Conservation (phyloP, 805 yeast species). For the Alloascoidea africana region DNA sequence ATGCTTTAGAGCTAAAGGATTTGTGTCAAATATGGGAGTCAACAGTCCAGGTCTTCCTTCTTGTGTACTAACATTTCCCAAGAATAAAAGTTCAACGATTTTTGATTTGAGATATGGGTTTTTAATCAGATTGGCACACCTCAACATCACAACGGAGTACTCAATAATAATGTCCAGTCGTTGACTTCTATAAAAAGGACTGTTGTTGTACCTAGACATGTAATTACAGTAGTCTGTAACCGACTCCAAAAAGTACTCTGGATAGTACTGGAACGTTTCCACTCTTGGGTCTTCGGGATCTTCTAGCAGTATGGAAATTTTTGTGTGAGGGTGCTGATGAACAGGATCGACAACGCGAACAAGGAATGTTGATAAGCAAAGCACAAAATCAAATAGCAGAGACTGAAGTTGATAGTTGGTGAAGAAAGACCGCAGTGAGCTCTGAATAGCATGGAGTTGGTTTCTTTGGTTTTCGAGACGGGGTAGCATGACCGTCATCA, state of each 20-base stretch:
- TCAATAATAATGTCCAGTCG: conserved; percentile 48
- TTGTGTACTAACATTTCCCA: conserved; percentile 28
- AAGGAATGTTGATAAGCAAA: conserved; percentile 63
- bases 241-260: conserved; percentile 80
- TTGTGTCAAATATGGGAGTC: conserved; percentile 46
- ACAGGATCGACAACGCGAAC: conserved; percentile 58
- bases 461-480: conserved; percentile 28
- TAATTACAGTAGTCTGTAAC: conserved; percentile 56
- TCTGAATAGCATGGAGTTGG: conserved; percentile 27
- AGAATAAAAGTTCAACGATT: conserved; percentile 64
- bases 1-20: conserved; percentile 46
- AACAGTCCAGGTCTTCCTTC: conserved; percentile 61
- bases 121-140: conserved; percentile 75
- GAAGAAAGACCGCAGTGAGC: conserved; percentile 51
- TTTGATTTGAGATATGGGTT: conserved; percentile 89
- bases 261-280: conserved; percentile 67
- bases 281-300: conserved; percentile 39
- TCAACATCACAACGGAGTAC: conserved; percentile 55
- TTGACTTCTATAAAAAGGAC: conserved; percentile 41
- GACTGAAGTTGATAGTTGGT: conserved; percentile 39
- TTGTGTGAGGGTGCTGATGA: conserved; percentile 42
- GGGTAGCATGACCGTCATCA: conserved; percentile 18
- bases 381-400: conserved; percentile 60
- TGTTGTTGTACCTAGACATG: conserved; percentile 33
- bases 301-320: conserved; percentile 39